These are phyloP conservation scores for Sechiopsis laciniata DNA, from an alignment of 306 rosid genomes.

Conservation along the genomic window DNA sequence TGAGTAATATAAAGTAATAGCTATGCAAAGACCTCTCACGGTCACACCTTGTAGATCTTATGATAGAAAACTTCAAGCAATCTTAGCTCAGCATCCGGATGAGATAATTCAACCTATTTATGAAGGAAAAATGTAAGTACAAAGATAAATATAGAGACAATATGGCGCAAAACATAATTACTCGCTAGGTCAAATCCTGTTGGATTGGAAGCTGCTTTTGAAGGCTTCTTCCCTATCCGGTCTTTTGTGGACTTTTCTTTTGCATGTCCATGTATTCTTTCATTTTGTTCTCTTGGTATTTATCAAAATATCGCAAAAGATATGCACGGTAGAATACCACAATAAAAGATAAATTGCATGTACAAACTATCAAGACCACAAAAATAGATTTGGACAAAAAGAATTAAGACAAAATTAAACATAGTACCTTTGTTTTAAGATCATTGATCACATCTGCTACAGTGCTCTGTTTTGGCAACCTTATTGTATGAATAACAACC, in stretches of 20 bases:
- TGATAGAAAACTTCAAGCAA: constrained; percentile 91
- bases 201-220: too few relatives aligned
- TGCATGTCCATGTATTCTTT: too few relatives aligned
- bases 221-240: too few relatives aligned
- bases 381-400: neutral
- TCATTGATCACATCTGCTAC: constrained; percentile 81
- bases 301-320: too few relatives aligned
- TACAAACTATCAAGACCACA: neutral
- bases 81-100: constrained; percentile 75
- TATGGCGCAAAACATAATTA: neutral
- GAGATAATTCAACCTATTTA: constrained; percentile 72
- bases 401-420: neutral
- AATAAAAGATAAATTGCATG: neutral
- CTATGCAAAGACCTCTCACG: constrained; percentile 24
- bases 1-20: constrained; percentile 16
- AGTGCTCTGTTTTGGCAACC: constrained; percentile 85
- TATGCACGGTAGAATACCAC: too few relatives aligned
- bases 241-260: too few relatives aligned
- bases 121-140: constrained; percentile 22
- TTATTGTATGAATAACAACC: constrained; percentile 75
- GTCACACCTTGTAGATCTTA: constrained; percentile 78
- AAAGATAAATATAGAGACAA: neutral
- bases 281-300: too few relatives aligned
- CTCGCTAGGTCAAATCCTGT: too few relatives aligned
- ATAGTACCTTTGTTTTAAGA: constrained; percentile 67